Conservation (phyloP, 2,329 filamentous ascomycete species). For the Aureobasidium mangrovei region DNA sequence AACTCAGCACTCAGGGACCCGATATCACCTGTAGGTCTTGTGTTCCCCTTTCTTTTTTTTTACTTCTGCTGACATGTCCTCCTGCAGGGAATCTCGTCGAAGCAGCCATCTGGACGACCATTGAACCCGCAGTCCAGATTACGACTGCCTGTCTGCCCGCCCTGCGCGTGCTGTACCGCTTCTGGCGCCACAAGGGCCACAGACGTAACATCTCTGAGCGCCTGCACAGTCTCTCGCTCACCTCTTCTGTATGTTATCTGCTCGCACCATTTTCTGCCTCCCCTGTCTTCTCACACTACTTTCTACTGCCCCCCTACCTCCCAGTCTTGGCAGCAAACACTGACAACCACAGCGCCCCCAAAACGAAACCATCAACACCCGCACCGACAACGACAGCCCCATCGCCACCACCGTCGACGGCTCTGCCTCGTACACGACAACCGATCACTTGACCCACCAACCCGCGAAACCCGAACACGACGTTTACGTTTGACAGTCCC, state of each 20-base stretch:
- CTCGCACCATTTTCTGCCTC: too few relatives aligned
- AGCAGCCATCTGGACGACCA: constrained; percentile 17
- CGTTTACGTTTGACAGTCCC: background rate
- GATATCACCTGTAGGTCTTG: constrained; percentile 16
- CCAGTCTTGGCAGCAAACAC: too few relatives aligned
- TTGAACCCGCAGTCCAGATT: constrained; percentile 18
- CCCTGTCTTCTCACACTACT: too few relatives aligned
- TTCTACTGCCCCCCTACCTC: too few relatives aligned
- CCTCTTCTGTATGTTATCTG: background rate
- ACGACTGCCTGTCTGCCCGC: constrained; percentile 17
- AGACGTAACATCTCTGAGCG: background rate
- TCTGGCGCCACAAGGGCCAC: background rate
- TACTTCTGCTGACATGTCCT: background rate
- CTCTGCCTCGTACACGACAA: too few relatives aligned
- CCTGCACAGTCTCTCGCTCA: background rate
- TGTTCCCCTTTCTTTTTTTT: background rate
- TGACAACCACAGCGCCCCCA: too few relatives aligned
- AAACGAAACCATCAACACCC: too few relatives aligned
- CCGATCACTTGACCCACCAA: too few relatives aligned
- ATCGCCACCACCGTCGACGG: too few relatives aligned
- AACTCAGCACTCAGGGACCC: background rate
- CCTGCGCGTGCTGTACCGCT: background rate
- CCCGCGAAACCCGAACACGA: too few relatives aligned
- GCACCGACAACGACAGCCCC: too few relatives aligned
- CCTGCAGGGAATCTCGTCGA: constrained; percentile 13